These are phyloP conservation scores for Biscogniauxia mediterranea DNA, from an alignment of 2,329 filamentous ascomycete genomes.

Conservation along the genomic window DNA sequence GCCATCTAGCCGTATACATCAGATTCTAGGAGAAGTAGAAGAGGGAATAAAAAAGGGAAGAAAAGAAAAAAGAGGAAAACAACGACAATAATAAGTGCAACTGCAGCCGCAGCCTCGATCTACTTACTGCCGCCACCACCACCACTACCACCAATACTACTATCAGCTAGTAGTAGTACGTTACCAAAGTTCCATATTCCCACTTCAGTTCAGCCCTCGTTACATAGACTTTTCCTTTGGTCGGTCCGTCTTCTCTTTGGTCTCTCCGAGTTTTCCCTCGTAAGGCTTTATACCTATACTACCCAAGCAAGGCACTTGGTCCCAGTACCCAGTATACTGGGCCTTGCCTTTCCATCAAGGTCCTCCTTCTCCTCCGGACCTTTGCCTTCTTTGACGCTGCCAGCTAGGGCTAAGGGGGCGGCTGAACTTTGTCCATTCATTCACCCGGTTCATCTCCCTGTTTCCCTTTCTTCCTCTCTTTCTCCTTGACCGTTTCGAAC, in stretches of 20 bases:
- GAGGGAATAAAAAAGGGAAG: no score
- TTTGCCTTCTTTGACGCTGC: background rate
- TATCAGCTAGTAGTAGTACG: no score
- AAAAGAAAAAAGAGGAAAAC: no score
- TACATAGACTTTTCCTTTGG: background rate
- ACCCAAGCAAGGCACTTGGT: background rate
- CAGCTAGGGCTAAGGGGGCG: background rate
- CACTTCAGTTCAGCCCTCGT: background rate
- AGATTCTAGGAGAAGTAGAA: no score
- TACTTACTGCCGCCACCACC: no score
- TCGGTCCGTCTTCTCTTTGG: background rate
- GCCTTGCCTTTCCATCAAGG: background rate
- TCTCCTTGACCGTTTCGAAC: background rate
- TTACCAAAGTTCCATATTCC: no score
- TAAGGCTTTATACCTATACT: background rate
- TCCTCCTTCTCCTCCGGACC: background rate
- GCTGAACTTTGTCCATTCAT: background rate
- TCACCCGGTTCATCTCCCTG: background rate
- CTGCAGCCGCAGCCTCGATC: no score
- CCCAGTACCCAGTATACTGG: background rate
- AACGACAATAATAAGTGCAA: no score
- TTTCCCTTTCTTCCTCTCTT: background rate
- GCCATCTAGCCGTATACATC: no score
- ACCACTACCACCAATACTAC: no score
- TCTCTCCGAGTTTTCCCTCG: background rate